Percentiles rank a stretch among this genome's conserved stretches.
phyloP scores from a whole-genome alignment of 352 stramenopile species.

The Thalassiosira mediterranea region DNA sequence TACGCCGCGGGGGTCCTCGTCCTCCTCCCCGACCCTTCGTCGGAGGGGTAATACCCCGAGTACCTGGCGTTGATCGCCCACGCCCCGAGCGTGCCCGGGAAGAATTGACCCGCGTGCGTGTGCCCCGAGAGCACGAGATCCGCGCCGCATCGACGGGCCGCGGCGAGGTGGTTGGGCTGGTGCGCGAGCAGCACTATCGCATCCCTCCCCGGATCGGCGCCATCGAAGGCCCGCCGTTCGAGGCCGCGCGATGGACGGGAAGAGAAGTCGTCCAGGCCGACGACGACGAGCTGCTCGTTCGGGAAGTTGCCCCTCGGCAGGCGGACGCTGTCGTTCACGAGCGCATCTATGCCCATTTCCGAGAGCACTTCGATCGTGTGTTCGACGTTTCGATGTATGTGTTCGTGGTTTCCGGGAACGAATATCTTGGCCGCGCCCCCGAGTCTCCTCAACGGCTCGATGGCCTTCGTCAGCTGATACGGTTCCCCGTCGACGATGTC shows the following conservation, averaged over 20 bases:
- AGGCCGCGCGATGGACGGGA: background rate
- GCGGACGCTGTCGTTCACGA: slow-evolving; percentile 18
- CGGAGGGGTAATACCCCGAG: slow-evolving; percentile 18
- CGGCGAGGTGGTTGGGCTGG: slow-evolving; percentile 15
- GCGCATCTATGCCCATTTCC: slow-evolving; percentile 11
- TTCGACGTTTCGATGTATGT: slow-evolving; percentile 13
- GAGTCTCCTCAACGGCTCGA: slow-evolving; percentile 10
- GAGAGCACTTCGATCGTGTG: slow-evolving; percentile 11
- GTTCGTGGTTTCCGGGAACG: slow-evolving; percentile 20
- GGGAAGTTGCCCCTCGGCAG: background rate
- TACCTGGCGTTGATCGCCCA: slow-evolving; percentile 18
- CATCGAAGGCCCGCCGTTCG: slow-evolving; percentile 5
- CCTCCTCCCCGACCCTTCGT: too few relatives aligned
- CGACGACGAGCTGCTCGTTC: slow-evolving; percentile 9
- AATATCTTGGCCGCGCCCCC: slow-evolving; percentile 5
- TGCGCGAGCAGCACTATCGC: slow-evolving; percentile 11
- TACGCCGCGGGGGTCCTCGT: background rate
- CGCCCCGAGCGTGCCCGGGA: background rate
- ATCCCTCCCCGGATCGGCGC: slow-evolving; percentile 4
- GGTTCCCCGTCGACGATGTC: slow-evolving; percentile 22
- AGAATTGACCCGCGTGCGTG: slow-evolving; percentile 21
- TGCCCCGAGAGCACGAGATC: slow-evolving; percentile 26
- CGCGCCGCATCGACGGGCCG: background rate
- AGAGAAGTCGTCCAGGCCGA: slow-evolving; percentile 13
- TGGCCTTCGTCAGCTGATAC: slow-evolving; percentile 3